phyloP scores from a whole-genome alignment of 1,139 yeast genomes.

The Petasospora fabianii region DNA sequence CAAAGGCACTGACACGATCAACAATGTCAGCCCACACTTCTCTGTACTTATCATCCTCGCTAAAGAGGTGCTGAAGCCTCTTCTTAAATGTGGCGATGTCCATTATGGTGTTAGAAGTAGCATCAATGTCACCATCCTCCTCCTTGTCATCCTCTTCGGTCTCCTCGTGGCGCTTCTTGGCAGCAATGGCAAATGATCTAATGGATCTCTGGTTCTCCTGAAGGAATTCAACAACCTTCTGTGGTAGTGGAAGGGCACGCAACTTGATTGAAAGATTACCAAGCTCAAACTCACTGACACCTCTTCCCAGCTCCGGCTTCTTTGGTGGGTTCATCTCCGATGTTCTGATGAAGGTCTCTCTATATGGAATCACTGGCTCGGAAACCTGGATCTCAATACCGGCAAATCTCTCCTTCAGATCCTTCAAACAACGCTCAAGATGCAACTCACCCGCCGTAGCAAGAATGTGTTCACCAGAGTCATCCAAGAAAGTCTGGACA shows the following conservation, averaged over 20 bases:
- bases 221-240: slow-evolving; percentile 47
- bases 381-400: slow-evolving; percentile 83
- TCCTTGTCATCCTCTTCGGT: slow-evolving; percentile 19
- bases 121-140: slow-evolving; percentile 18
- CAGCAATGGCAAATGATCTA: slow-evolving; percentile 28
- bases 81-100: slow-evolving; percentile 31
- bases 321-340: slow-evolving; percentile 45
- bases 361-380: slow-evolving; percentile 91
- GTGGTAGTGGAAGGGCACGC: slow-evolving; percentile 57
- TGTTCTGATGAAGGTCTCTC: slow-evolving; percentile 69
- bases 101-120: slow-evolving; percentile 24
- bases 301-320: slow-evolving; percentile 38
- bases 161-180: slow-evolving; percentile 20
- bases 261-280: slow-evolving; percentile 46
- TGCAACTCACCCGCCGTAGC: slow-evolving; percentile 97
- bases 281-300: slow-evolving; percentile 39
- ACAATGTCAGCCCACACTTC: slow-evolving; percentile 30
- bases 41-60: slow-evolving; percentile 27
- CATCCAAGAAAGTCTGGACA: slow-evolving; percentile 79
- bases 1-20: slow-evolving; percentile 60
- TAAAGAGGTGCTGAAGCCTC: slow-evolving; percentile 35
- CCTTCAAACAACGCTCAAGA: slow-evolving; percentile 85
- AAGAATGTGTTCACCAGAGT: slow-evolving; percentile 85
- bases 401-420: slow-evolving; percentile 86
- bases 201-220: slow-evolving; percentile 42